Evolutionary conservation across 2,329 filamentous ascomycete species (phyloP).

Genomic region (Microcyclospora tardicrescens): DNA sequence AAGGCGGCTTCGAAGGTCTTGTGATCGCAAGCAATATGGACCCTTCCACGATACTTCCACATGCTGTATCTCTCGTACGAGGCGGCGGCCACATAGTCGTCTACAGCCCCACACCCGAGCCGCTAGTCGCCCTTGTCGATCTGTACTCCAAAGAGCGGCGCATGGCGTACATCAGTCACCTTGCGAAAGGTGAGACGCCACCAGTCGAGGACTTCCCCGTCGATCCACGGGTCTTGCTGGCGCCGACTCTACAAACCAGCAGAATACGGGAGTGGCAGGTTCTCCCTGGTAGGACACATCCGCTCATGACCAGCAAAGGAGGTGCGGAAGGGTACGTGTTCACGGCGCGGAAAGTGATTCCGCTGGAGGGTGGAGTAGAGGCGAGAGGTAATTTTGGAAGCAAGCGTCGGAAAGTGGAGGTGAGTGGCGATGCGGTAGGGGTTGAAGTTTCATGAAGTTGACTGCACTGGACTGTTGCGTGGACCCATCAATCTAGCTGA

Average conservation of each 20-base stretch:
- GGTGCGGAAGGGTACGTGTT: constrained; percentile 87
- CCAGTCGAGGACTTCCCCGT: constrained; percentile 62
- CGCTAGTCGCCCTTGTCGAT: constrained; percentile 64
- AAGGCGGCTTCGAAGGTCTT: constrained; percentile 68
- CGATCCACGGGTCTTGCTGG: constrained; percentile 74
- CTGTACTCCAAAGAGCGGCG: constrained; percentile 70
- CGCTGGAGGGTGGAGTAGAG: constrained; percentile 65
- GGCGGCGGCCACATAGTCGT: constrained; percentile 77
- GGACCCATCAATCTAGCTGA: too few species aligned
- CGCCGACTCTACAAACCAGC: constrained; percentile 67
- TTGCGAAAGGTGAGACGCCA: constrained; percentile 16
- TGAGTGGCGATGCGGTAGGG: neutral
- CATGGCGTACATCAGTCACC: constrained; percentile 53
- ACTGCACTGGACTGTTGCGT: too few species aligned
- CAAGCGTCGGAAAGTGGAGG: constrained; percentile 49
- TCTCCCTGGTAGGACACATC: constrained; percentile 80
- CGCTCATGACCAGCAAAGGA: constrained; percentile 78
- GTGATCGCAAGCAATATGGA: constrained; percentile 76
- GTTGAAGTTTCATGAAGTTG: too few species aligned
- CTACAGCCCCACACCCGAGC: constrained; percentile 70
- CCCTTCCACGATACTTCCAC: constrained; percentile 58
- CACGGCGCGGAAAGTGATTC: constrained; percentile 67
- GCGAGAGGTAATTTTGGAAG: constrained; percentile 59
- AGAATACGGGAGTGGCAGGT: constrained; percentile 78
- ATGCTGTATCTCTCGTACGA: constrained; percentile 64